Base-by-base conservation (phyloP, 2,329 filamentous ascomycete genomes). In the Exserohilum turcica region DNA sequence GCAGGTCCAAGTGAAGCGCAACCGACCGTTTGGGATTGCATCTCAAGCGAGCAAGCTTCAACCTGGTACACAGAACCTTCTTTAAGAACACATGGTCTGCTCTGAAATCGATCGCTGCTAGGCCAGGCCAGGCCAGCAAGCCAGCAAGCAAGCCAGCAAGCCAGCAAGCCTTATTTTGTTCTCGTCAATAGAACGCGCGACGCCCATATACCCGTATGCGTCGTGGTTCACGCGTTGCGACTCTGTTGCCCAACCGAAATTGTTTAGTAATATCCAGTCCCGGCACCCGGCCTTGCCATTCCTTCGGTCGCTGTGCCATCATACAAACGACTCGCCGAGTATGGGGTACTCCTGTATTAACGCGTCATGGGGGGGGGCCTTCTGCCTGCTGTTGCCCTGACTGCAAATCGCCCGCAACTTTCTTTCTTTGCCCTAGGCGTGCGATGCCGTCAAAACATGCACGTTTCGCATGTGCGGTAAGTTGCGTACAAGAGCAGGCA, bases 71-170 rank as follows among this genome's bases (percentile, higher is more conserved):
- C 29, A 21, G 28, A 47, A 28, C 28, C 15, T 8, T 35, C 10
- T 35, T 43, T 27, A 31, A 45, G 50, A 56, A 56, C 50, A 40
- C 50, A 46, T 50, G 37, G 40, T 35, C 50, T 53, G 54, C 45
- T 45, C 44, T 40, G 28, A 54, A 6, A 44, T 51, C 8, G 31
- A 51, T 37, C 36, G 42, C 31, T 36, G 19, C 19, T 40, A 43
- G 16, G n/a, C n/a, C n/a, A n/a, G n/a, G n/a, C n/a, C n/a, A n/a
- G n/a, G n/a, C n/a, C n/a, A 51, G 31, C 21, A 27, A n/a, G 15
- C 15, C 19, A 42, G 31, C n/a, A 24, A 32, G 31, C 31, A n/a
- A n/a, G n/a, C n/a, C n/a, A 51, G 31, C 21, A 27, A n/a, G 15
- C 15, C 19, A 42, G 31, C n/a, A 24, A 32, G 31, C 31, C 31